A percentile compares a stretch with the other conserved stretches of the same genome.
Conservation (phyloP, 129 eudicot genomes). For the Escallonia herrerae region DNA sequence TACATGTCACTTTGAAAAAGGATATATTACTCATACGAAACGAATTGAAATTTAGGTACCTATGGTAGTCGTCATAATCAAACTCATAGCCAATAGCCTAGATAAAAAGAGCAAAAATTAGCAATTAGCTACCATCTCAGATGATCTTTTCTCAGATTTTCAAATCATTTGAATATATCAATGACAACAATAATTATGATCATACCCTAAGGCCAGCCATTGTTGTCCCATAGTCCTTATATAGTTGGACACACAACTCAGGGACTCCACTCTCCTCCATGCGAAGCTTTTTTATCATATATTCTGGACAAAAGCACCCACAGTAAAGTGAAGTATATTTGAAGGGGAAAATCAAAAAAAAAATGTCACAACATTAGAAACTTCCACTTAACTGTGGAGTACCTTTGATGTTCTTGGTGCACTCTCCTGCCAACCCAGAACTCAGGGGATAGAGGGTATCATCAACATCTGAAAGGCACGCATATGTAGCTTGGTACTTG, state of each 20-base stretch:
- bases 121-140: not conserved
- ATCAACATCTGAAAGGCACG: constrained; percentile 66
- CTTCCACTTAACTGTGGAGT: not conserved
- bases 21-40: not conserved
- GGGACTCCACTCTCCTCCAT: constrained; percentile 67
- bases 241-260: constrained; percentile 51
- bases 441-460: constrained; percentile 86
- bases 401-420: constrained; percentile 86
- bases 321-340: not conserved
- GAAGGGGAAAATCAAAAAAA: not conserved
- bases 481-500: not conserved
- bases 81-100: constrained; percentile 63
- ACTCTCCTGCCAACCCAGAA: constrained; percentile 65
- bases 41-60: constrained; percentile 25
- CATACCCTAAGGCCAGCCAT: constrained; percentile 79
- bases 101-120: constrained; percentile 5
- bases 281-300: constrained; percentile 62
- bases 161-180: not conserved
- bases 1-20: not conserved
- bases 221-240: constrained; percentile 90
- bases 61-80: constrained; percentile 80
- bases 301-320: constrained; percentile 37
- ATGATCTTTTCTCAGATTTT: not conserved
- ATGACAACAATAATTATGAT: not conserved
- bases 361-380: not conserved